Conservation (phyloP, 495 filamentous ascomycete genomes). For the Penicillium macrosclerotiorum region DNA sequence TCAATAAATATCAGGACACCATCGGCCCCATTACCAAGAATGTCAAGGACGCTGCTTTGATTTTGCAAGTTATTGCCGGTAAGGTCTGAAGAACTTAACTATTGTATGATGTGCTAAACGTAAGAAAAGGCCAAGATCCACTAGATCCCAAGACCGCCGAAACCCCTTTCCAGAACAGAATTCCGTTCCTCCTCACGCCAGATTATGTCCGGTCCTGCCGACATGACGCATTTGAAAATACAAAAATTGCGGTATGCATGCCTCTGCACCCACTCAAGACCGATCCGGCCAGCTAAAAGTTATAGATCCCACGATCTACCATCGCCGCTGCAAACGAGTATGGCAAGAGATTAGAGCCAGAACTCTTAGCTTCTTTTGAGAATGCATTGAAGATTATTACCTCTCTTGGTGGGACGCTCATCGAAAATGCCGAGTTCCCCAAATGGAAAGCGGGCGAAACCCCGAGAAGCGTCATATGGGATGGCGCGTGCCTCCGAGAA, state of each 20-base stretch:
- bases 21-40: conserved; percentile 63
- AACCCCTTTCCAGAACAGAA: too few species aligned
- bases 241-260: neutral
- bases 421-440: neutral
- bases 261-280: neutral
- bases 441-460: neutral
- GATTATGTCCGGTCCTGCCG: neutral
- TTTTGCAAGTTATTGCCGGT: conserved; percentile 62
- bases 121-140: neutral
- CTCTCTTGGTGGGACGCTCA: neutral
- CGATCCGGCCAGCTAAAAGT: too few species aligned
- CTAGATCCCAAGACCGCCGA: neutral
- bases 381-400: neutral
- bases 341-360: neutral
- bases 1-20: conserved; percentile 62
- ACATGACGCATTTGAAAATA: neutral
- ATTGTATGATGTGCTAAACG: too few species aligned
- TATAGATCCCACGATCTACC: neutral
- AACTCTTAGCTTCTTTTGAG: neutral
- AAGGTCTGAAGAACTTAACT: too few species aligned
- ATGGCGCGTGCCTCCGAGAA: neutral
- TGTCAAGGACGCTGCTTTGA: conserved; percentile 65
- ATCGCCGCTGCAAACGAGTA: too few species aligned
- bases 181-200: neutral
- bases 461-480: neutral